phyloP scores from a whole-genome alignment of 78 protist species.

The Dictyostelium discoideum region DNA sequence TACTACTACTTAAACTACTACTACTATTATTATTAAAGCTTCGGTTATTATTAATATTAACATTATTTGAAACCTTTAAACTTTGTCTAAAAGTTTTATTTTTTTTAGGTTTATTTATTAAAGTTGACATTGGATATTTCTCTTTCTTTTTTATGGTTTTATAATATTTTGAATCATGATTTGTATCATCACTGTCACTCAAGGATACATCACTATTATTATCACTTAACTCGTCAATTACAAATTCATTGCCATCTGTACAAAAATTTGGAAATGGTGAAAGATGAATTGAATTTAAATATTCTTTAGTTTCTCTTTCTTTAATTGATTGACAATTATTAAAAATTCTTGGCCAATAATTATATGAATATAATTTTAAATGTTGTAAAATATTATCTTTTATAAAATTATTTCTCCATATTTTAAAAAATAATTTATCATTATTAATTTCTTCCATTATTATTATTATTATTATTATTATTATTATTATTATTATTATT shows the following conservation, averaged over 20 bases:
- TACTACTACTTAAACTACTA: background rate
- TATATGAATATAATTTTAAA: background rate
- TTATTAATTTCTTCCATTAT: background rate
- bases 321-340: background rate
- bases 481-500: background rate
- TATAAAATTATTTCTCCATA: background rate
- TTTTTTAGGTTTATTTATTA: background rate
- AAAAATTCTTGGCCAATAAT: background rate
- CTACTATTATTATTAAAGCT: background rate
- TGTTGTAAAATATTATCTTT: background rate
- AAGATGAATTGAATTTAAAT: background rate
- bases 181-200: background rate
- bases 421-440: background rate
- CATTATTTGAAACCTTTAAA: background rate
- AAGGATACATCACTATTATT: background rate
- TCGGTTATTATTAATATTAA: no score
- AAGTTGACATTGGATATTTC: background rate
- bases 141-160: background rate
- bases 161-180: background rate
- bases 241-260: background rate
- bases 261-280: background rate
- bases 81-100: background rate
- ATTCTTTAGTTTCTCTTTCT: background rate
- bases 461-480: background rate
- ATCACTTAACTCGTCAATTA: background rate